Percentiles rank a stretch among this genome's conserved stretches.
Evolutionary conservation across 2,329 filamentous ascomycete species (phyloP).

Genomic region (Grosmannia huntii): DNA sequence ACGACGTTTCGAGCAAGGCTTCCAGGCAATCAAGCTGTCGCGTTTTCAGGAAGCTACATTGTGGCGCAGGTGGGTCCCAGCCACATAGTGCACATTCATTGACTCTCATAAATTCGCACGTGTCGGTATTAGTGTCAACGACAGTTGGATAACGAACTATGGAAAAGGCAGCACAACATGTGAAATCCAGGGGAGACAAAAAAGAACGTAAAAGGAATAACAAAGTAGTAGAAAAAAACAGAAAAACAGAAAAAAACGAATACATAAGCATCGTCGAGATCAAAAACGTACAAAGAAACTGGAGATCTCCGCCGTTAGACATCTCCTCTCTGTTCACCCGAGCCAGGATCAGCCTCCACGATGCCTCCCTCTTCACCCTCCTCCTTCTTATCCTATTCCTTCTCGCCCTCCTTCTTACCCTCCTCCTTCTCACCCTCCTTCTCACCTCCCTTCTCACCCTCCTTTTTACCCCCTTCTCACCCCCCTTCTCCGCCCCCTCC

Average conservation of each 20-base stretch:
- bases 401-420: not conserved
- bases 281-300: too few species aligned
- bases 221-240: too few species aligned
- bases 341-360: not conserved
- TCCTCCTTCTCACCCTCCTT: not conserved
- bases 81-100: not conserved
- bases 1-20: not conserved
- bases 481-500: too few species aligned
- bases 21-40: not conserved
- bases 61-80: not conserved
- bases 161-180: too few species aligned
- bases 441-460: not conserved
- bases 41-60: not conserved
- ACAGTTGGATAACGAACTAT: too few species aligned
- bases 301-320: too few species aligned
- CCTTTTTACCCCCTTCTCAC: not conserved
- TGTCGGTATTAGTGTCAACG: not conserved
- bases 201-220: too few species aligned
- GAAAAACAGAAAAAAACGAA: too few species aligned
- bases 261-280: too few species aligned
- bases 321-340: too few species aligned
- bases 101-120: not conserved
- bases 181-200: too few species aligned
- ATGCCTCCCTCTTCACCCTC: not conserved
- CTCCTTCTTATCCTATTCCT: not conserved